Base-by-base conservation (phyloP, 352 stramenopile genomes). In the Blastocystis sp. region DNA sequence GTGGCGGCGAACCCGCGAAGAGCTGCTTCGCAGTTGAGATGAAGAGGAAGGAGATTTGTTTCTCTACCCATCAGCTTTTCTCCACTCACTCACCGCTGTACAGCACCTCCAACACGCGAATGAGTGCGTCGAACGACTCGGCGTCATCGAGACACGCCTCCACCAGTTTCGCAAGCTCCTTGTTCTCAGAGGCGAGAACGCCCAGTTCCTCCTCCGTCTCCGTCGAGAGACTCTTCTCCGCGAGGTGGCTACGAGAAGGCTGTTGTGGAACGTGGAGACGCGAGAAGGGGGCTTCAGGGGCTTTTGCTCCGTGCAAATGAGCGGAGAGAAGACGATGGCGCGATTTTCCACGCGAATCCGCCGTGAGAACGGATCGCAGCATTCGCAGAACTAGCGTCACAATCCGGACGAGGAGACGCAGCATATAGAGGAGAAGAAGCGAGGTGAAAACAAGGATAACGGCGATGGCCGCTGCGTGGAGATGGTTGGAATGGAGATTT, bases 31-130 rank as follows among this genome's bases (percentile, higher is more conserved):
- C 48, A 7, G 46, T 29, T 24, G 61, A 36, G 48, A 81, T 44
- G 36, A 59, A 57, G 14, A 63, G 42, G 48, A 63, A 48, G 4
- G 69, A 81, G 16, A 81, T 4, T 38, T 27, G 1, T 8, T 44
- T 40, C 2, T 81, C 69, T 81, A 51, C 24, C 0, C 21, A 24
- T 49, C 21, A 81, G 32, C 9, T 4, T 27, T 21, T 16, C 16
- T 16, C 27, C 14, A 16, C 44, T n/a, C 24, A 4, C 29, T 21
- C 24, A 81, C 69, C 69, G 16, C 14, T n/a, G 42, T 64, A 40
- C 11, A 81, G 46, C 49, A 63, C 34, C 69, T 81, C 69, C 21
- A 81, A n/a, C 36, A 81, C 21, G 18, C 16, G 18, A n/a, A 48
- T 18, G 44, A 81, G 48, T 0, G 3, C 24, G 32, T 81, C 29